Percentiles rank a stretch among this genome's conserved stretches.
Evolutionary conservation across 495 filamentous ascomycete species (phyloP).

Genomic region (Daldinia grandis): DNA sequence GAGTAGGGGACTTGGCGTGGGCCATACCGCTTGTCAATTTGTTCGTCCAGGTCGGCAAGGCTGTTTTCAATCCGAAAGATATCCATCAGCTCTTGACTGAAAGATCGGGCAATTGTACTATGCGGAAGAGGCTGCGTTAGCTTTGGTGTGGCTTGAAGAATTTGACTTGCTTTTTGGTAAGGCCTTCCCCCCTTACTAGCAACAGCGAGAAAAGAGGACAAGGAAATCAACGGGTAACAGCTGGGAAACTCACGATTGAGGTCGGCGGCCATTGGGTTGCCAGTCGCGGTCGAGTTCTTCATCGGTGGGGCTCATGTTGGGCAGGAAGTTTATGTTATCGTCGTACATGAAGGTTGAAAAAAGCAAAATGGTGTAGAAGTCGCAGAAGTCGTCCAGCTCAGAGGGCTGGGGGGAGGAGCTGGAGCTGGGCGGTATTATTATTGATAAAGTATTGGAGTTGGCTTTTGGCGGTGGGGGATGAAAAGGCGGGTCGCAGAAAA

Average conservation of each 20-base stretch:
- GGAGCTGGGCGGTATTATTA: constrained; percentile 36
- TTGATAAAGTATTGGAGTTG: constrained; percentile 31
- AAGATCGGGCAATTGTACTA: constrained; percentile 87
- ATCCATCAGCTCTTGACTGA: constrained; percentile 86
- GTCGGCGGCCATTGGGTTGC: constrained; percentile 76
- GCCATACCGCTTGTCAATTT: constrained; percentile 85
- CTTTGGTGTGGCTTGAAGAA: background rate
- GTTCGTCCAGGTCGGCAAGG: constrained; percentile 76
- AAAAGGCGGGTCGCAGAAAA: constrained; percentile 43
- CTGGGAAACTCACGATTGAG: constrained; percentile 76
- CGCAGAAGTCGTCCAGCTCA: constrained; percentile 21
- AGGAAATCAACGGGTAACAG: background rate
- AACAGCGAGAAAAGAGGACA: background rate
- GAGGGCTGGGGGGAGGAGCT: constrained; percentile 22
- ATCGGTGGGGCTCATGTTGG: constrained; percentile 60
- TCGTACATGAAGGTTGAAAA: constrained; percentile 12
- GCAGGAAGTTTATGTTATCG: constrained; percentile 19
- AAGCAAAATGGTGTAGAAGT: constrained; percentile 13
- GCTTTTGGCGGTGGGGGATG: constrained; percentile 41
- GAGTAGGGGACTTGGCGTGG: constrained; percentile 22
- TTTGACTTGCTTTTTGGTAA: background rate
- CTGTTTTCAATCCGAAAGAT: constrained; percentile 86
- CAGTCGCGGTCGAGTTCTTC: constrained; percentile 74
- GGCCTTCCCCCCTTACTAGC: background rate
- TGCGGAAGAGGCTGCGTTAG: constrained; percentile 24